phyloP scores from a whole-genome alignment of 768 basidiomycete species.

The Pisolithus marmoratus region DNA sequence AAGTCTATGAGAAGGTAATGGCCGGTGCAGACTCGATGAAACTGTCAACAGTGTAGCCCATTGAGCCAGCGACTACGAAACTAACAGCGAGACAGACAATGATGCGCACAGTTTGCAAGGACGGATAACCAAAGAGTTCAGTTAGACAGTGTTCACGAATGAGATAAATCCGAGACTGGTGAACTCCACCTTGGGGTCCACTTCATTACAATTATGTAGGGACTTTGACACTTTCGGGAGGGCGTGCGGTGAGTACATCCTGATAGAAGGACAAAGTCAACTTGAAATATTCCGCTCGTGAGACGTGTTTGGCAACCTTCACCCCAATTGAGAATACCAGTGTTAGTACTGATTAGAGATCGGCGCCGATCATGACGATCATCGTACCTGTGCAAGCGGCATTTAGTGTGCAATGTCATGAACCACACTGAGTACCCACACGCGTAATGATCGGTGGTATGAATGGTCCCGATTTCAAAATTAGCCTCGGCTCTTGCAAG shows the following conservation, averaged over 20 bases:
- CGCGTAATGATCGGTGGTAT: slow-evolving; percentile 81
- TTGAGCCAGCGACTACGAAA: slow-evolving; percentile 74
- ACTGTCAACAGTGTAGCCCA: slow-evolving; percentile 69
- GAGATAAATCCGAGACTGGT: slow-evolving; percentile 85
- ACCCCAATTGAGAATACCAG: slow-evolving; percentile 78
- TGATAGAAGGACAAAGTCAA: slow-evolving; percentile 68
- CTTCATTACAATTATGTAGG: neutral
- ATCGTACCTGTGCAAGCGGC: slow-evolving; percentile 53
- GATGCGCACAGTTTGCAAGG: slow-evolving; percentile 75
- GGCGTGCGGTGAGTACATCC: slow-evolving; percentile 64
- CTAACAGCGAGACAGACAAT: slow-evolving; percentile 73
- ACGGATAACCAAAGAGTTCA: slow-evolving; percentile 80
- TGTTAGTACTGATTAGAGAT: slow-evolving; percentile 65
- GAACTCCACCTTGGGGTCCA: slow-evolving; percentile 57
- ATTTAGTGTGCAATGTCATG: neutral
- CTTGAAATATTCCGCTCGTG: slow-evolving; percentile 57
- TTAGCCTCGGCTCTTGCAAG: too few relatives aligned
- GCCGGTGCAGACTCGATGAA: slow-evolving; percentile 63
- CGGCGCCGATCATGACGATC: slow-evolving; percentile 76
- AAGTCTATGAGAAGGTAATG: slow-evolving; percentile 74
- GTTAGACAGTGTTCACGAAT: slow-evolving; percentile 72
- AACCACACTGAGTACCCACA: slow-evolving; percentile 12
- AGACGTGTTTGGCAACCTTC: slow-evolving; percentile 68
- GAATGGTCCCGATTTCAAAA: too few relatives aligned
- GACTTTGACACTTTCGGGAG: slow-evolving; percentile 40